Evolutionary conservation across 345 rosid species (phyloP), one percentile per base, ranked within the genome.

Genomic region (Hevea brasiliensis): DNA sequence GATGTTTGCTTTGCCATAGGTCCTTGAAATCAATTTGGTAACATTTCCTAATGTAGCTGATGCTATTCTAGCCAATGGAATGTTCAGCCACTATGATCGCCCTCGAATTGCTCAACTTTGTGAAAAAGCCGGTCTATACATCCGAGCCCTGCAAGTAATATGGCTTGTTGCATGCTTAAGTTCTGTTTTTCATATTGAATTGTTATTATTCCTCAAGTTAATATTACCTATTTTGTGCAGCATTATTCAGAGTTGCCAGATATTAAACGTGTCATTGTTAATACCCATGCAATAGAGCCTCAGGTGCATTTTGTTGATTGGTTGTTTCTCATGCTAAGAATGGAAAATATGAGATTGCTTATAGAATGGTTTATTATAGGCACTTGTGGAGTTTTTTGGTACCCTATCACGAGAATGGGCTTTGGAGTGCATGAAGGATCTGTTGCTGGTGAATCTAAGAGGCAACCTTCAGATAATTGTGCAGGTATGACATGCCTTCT

Each of bases 401-500:
- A 91, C 98, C 73, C 96, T 96, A 62, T 96, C 99, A 48, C 86
- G 92, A 61, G 99, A 96, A 65, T 96, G 99, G 99, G 99, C 97
- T 73, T 80, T 96, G 83, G 99, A 96, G 83, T 96, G 99, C 90
- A 96, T 96, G 98, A 96, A 93, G 83, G 99, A 96, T 81, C 98
- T 96, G 71, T 76, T 93, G 63, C 83, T 96, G 76, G 98, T 91
- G 77, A 96, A 96, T 80, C 81, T 89, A 64, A 87, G 99, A 66
- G 99, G 88, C 80, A 96, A 96, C 77, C 95, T 96, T 77, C 99
- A 96, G 87, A 96, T 96, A 79, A 96, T 96, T 40, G 99, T 96
- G 77, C 99, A 96, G 91, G 97, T 87, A 80, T n/a, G 55, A 69
- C 14, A 45, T 81, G 68, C 71, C 74, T 59, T 74, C 41, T n/a